Evolutionary conservation across 2,329 filamentous ascomycete species (phyloP).

Genomic region (Acrodontium crateriforme): DNA sequence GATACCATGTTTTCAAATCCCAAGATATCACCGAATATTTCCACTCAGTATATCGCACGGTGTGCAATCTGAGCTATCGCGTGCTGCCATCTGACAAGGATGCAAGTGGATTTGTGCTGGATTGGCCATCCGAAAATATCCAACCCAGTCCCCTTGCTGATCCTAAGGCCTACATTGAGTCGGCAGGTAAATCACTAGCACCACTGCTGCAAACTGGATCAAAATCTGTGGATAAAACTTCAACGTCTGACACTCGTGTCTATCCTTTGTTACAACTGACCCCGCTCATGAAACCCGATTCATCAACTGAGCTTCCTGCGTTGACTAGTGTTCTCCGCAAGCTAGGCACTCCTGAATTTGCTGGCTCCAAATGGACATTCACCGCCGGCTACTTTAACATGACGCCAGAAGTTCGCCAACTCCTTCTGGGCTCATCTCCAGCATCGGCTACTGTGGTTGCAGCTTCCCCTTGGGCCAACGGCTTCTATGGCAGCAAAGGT

Average conservation of each 20-base stretch:
- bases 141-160: constrained; percentile 61
- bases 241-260: constrained; percentile 51
- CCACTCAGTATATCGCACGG: constrained; percentile 57
- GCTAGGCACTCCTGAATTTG: constrained; percentile 48
- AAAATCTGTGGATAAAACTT: constrained; percentile 7
- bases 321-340: constrained; percentile 60
- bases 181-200: constrained; percentile 52
- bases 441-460: constrained; percentile 71
- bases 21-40: constrained; percentile 73
- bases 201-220: constrained; percentile 46
- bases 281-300: constrained; percentile 63
- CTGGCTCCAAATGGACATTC: constrained; percentile 76
- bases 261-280: constrained; percentile 84
- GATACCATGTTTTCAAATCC: constrained; percentile 83
- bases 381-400: constrained; percentile 99
- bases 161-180: constrained; percentile 53
- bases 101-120: constrained; percentile 37
- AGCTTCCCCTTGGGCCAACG: constrained; percentile 84
- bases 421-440: constrained; percentile 62
- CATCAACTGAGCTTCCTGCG: constrained; percentile 78
- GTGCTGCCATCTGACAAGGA: constrained; percentile 47
- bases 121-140: constrained; percentile 65
- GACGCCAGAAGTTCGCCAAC: constrained; percentile 63
- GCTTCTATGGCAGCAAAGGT: constrained; percentile 80
- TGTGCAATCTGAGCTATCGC: constrained; percentile 69